phyloP scores from a whole-genome alignment of 352 stramenopile species.

The Phytopythium delawarense region DNA sequence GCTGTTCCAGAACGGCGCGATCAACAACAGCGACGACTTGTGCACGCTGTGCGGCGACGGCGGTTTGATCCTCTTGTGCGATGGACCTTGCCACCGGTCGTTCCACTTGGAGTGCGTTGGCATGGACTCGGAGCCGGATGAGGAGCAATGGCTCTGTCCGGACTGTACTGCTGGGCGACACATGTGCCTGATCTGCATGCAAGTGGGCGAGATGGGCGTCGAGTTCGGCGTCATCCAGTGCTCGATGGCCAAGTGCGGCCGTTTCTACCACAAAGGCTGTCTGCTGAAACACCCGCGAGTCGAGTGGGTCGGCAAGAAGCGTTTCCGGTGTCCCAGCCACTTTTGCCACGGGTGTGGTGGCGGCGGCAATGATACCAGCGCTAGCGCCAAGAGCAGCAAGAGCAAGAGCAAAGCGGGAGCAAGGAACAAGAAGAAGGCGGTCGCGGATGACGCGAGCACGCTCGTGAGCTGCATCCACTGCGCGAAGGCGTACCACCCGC shows the following conservation, averaged over 20 bases:
- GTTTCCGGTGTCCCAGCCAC: slow-evolving; percentile 90
- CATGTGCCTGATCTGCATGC: slow-evolving; percentile 91
- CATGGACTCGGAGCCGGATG: slow-evolving; percentile 76
- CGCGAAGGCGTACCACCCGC: slow-evolving; percentile 70
- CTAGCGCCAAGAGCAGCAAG: slow-evolving; percentile 11
- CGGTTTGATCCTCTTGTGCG: slow-evolving; percentile 88
- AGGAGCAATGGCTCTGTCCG: slow-evolving; percentile 89
- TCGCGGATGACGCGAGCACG: slow-evolving; percentile 19
- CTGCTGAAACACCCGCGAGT: slow-evolving; percentile 69
- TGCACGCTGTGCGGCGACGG: slow-evolving; percentile 91
- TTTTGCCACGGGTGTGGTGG: slow-evolving; percentile 75
- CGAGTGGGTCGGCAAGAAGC: slow-evolving; percentile 85
- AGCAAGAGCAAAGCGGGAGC: not conserved
- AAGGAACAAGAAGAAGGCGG: slow-evolving; percentile 44
- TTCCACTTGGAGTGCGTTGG: slow-evolving; percentile 92
- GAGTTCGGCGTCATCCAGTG: slow-evolving; percentile 91
- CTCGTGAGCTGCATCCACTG: slow-evolving; percentile 89
- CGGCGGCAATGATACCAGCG: slow-evolving; percentile 21
- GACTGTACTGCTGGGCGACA: slow-evolving; percentile 87
- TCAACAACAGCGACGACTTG: slow-evolving; percentile 88
- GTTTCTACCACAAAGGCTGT: slow-evolving; percentile 92
- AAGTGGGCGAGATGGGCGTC: slow-evolving; percentile 86
- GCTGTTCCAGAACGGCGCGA: slow-evolving; percentile 48
- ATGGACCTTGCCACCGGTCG: slow-evolving; percentile 90
- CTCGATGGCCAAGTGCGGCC: slow-evolving; percentile 87